These are phyloP conservation scores for Elsinoe arachidis DNA, from an alignment of 2,329 filamentous ascomycete species.

Conservation along the genomic window DNA sequence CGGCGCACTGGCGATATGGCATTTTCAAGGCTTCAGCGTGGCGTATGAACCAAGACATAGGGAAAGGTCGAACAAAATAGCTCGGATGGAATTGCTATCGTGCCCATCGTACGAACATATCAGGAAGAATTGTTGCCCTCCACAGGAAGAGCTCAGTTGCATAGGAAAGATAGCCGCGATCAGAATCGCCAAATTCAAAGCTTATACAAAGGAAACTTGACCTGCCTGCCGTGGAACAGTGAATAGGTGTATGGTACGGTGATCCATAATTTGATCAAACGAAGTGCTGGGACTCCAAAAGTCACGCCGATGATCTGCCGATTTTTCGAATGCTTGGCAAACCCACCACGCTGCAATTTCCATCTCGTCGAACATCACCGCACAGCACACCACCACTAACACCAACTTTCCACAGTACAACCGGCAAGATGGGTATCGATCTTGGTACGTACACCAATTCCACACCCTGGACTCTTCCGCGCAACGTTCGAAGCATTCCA, in stretches of 20 bases:
- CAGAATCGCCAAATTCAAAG: background rate
- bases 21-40: slow-evolving; percentile 13
- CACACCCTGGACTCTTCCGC: background rate
- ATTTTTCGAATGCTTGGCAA: slow-evolving; percentile 12
- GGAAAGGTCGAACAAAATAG: background rate
- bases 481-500: background rate
- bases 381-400: slow-evolving; percentile 1
- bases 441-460: slow-evolving; percentile 13
- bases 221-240: background rate
- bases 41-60: slow-evolving; percentile 8
- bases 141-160: background rate
- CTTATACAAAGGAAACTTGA: background rate
- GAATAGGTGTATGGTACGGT: background rate
- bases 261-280: background rate
- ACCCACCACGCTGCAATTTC: slow-evolving; percentile 13
- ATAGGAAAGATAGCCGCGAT: background rate
- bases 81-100: background rate
- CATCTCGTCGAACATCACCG: slow-evolving; percentile 2
- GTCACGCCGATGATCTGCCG: slow-evolving; percentile 2
- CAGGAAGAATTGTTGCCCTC: background rate
- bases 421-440: slow-evolving; percentile 18
- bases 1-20: background rate
- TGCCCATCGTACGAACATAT: background rate
- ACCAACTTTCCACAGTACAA: slow-evolving; percentile 1
- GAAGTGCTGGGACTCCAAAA: background rate